Percentiles rank a stretch among this genome's conserved stretches.
These are phyloP conservation scores for Triglochin maritima DNA, from an alignment of 106 monocot genomes.

Conservation along the genomic window DNA sequence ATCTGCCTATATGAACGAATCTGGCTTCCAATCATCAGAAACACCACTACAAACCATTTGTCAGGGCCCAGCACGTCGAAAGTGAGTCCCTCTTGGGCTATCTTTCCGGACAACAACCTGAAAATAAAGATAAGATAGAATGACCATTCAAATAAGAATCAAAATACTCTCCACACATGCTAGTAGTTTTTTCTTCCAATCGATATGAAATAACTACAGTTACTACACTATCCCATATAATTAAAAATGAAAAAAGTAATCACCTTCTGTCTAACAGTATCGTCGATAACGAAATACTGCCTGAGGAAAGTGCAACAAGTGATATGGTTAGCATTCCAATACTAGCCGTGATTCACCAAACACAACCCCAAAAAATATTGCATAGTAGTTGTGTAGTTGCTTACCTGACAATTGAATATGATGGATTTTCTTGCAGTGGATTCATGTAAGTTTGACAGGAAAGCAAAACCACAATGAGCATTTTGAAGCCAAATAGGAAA, in stretches of 20 bases:
- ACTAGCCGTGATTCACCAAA: too few relatives aligned
- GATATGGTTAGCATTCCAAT: background rate
- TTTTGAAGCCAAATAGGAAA: too few relatives aligned
- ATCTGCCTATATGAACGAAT: too few relatives aligned
- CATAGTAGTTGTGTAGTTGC: background rate
- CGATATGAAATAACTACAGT: too few relatives aligned
- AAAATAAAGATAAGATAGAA: slow-evolving; percentile 1
- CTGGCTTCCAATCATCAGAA: background rate
- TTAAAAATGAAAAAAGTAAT: slow-evolving; percentile 3
- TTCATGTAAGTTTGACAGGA: slow-evolving; percentile 58
- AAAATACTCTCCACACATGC: background rate
- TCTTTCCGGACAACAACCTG: slow-evolving; percentile 77
- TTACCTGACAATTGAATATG: slow-evolving; percentile 92
- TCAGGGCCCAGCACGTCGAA: slow-evolving; percentile 81
- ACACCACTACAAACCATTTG: slow-evolving; percentile 41
- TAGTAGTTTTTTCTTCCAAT: too few relatives aligned
- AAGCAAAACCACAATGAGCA: background rate
- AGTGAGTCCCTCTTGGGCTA: slow-evolving; percentile 59
- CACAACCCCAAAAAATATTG: too few relatives aligned
- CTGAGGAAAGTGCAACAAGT: slow-evolving; percentile 23
- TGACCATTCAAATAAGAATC: background rate
- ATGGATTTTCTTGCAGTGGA: slow-evolving; percentile 82
- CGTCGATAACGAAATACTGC: slow-evolving; percentile 83
- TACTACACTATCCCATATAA: too few relatives aligned
- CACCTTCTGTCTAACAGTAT: slow-evolving; percentile 72